Evolutionary conservation across 1,284 basidiomycete genomes (phyloP).

Genomic region (Moesziomyces sp.): DNA sequence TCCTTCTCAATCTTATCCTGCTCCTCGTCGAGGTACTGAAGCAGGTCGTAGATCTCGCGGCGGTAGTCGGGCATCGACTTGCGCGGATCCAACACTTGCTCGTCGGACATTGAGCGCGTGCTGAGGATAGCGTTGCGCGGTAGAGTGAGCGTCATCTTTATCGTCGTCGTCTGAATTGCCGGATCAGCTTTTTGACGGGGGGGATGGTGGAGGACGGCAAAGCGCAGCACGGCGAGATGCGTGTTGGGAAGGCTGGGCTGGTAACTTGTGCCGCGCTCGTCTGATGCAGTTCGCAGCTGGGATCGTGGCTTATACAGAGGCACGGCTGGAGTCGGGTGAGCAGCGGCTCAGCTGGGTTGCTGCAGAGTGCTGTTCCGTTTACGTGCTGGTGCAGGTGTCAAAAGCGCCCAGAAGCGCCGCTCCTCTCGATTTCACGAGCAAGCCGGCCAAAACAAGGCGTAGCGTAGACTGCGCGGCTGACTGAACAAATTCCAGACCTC

Average conservation of each 20-base stretch:
- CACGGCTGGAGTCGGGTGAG: not conserved
- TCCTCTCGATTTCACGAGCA: not conserved
- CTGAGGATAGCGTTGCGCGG: not conserved
- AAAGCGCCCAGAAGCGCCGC: not conserved
- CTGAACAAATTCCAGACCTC: no score
- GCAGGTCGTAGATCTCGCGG: constrained; percentile 44
- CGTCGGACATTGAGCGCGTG: constrained; percentile 10
- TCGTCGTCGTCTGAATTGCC: not conserved
- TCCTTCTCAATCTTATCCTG: constrained; percentile 46
- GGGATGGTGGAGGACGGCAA: not conserved
- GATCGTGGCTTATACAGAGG: no score
- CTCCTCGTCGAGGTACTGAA: constrained; percentile 46
- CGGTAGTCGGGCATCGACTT: constrained; percentile 46
- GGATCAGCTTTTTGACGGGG: not conserved
- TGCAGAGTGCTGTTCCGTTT: not conserved
- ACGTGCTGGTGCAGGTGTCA: not conserved
- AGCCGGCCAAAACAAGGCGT: not conserved
- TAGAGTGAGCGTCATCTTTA: not conserved
- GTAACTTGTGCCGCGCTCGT: not conserved
- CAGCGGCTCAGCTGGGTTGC: not conserved
- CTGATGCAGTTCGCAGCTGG: not conserved
- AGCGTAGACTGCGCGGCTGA: not conserved
- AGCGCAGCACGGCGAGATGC: not conserved
- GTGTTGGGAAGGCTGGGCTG: not conserved
- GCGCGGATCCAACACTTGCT: constrained; percentile 33